Percentiles rank a stretch among this genome's conserved stretches.
These are phyloP conservation scores for Bipolaris victoriae DNA, from an alignment of 2,329 filamentous ascomycete species.

Conservation along the genomic window DNA sequence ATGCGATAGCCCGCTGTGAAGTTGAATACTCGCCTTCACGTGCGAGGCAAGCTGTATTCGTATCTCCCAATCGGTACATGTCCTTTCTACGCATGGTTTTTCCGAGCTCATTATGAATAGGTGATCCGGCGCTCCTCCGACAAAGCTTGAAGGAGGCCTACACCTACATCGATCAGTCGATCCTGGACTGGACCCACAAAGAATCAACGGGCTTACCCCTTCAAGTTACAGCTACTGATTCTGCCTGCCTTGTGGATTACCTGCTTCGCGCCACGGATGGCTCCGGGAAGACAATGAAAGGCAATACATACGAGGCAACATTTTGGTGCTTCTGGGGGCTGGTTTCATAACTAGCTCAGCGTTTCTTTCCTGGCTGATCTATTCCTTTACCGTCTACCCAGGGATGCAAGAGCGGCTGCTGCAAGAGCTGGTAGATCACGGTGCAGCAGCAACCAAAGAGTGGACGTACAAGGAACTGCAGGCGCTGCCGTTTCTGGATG, in stretches of 20 bases:
- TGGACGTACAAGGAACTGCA: not conserved
- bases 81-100: no score
- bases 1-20: no score
- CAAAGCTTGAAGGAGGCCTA: no score
- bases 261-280: not conserved
- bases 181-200: no score
- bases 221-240: not conserved
- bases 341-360: not conserved
- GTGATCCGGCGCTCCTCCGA: no score
- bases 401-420: not conserved
- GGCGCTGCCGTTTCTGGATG: not conserved
- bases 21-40: no score
- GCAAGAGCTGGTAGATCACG: not conserved
- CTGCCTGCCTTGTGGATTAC: not conserved
- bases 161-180: no score
- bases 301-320: not conserved
- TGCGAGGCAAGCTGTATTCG: no score
- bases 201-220: no score
- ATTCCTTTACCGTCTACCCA: not conserved
- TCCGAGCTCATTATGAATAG: no score
- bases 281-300: not conserved
- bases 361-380: not conserved
- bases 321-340: not conserved
- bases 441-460: not conserved
- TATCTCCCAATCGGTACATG: no score